Evolutionary conservation across 805 yeast genomes (phyloP).

Genomic region (Kluyveromyces siamensis): DNA sequence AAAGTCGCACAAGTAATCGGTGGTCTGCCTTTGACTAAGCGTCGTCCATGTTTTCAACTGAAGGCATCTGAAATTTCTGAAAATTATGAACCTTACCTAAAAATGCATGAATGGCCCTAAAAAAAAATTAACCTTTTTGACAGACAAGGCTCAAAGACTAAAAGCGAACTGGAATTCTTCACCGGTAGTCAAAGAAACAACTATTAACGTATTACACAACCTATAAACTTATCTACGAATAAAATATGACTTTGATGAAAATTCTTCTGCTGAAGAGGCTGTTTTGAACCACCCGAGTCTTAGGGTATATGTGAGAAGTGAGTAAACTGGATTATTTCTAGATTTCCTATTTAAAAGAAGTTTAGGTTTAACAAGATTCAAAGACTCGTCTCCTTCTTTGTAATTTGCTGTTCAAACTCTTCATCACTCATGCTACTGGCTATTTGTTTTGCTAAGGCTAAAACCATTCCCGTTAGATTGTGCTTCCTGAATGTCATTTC

Average conservation of each 20-base stretch:
- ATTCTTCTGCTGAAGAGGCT: too few species aligned
- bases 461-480: constrained; percentile 44
- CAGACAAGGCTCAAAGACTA: too few species aligned
- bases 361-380: neutral
- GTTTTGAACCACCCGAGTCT: too few species aligned
- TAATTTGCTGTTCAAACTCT: constrained; percentile 19
- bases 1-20: neutral
- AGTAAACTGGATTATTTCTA: too few species aligned
- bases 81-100: neutral
- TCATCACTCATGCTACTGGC: constrained; percentile 29
- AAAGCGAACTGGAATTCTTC: too few species aligned
- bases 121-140: too few species aligned
- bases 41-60: neutral
- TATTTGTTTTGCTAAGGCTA: constrained; percentile 37
- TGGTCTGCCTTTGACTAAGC: neutral
- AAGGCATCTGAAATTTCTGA: neutral
- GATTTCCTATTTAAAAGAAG: too few species aligned
- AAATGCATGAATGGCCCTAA: neutral
- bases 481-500: constrained; percentile 48
- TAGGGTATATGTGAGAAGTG: too few species aligned
- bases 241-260: too few species aligned
- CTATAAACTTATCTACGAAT: too few species aligned
- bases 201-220: too few species aligned
- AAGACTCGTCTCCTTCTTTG: neutral
- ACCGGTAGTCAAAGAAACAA: too few species aligned